phyloP scores from a whole-genome alignment of 1,284 basidiomycete species.

The Sphagnurus paluster region DNA sequence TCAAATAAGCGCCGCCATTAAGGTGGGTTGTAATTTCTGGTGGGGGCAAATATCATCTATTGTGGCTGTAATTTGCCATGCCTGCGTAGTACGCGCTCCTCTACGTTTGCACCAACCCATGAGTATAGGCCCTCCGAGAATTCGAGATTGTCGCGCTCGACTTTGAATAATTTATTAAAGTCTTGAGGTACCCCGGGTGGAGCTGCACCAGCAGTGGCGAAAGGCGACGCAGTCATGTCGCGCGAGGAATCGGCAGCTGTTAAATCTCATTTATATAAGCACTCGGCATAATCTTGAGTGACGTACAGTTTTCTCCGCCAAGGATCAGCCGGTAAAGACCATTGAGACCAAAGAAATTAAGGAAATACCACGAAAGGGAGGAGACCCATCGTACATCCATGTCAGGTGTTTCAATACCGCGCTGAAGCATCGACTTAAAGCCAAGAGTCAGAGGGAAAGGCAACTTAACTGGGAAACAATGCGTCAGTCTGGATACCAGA shows the following conservation, averaged over 20 bases:
- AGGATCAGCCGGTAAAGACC: constrained; percentile 93
- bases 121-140: constrained; percentile 84
- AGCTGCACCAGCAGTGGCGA: constrained; percentile 58
- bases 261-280: constrained; percentile 14
- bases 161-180: constrained; percentile 87
- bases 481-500: background rate
- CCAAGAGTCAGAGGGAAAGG: constrained; percentile 97
- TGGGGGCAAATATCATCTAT: constrained; percentile 14
- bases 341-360: constrained; percentile 98
- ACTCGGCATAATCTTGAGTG: constrained; percentile 1
- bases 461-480: constrained; percentile 76
- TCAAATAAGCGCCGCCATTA: too few species aligned
- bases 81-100: constrained; percentile 72
- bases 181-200: constrained; percentile 73
- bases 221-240: constrained; percentile 73
- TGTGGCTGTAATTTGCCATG: constrained; percentile 55
- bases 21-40: too few species aligned
- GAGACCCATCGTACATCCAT: constrained; percentile 99
- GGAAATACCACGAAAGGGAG: constrained; percentile 98
- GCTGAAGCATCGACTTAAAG: constrained; percentile 98
- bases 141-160: constrained; percentile 92
- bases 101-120: constrained; percentile 82
- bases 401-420: constrained; percentile 93
- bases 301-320: constrained; percentile 87
- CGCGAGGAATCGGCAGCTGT: constrained; percentile 78